phyloP scores from a whole-genome alignment of 768 basidiomycete genomes.

The Sistotremastrum niveocremeum region DNA sequence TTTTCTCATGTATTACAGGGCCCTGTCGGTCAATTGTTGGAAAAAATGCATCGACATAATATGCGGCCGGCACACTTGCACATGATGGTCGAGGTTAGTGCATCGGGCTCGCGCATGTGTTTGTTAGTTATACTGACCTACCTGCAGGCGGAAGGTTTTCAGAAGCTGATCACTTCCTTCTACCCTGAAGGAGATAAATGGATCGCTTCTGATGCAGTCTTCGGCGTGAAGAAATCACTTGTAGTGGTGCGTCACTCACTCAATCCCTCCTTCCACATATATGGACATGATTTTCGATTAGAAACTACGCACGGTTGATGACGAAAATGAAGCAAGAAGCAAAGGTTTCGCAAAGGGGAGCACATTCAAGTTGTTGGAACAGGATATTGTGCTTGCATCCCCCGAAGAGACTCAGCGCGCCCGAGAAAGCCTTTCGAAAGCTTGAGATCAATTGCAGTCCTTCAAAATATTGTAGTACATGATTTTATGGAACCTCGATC shows the following conservation, averaged over 20 bases:
- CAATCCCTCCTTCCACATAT: background rate
- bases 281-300: constrained; percentile 12
- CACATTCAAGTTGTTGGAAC: constrained; percentile 33
- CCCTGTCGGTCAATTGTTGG: constrained; percentile 53
- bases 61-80: constrained; percentile 76
- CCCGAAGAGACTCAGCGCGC: constrained; percentile 25
- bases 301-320: constrained; percentile 40
- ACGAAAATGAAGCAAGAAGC: constrained; percentile 38
- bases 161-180: constrained; percentile 57
- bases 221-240: constrained; percentile 70
- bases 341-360: constrained; percentile 37
- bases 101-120: background rate
- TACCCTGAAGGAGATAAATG: constrained; percentile 62
- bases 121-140: background rate
- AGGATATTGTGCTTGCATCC: constrained; percentile 32
- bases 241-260: constrained; percentile 43
- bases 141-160: constrained; percentile 46
- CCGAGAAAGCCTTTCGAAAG: constrained; percentile 8
- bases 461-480: no score
- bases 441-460: no score
- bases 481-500: no score
- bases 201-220: constrained; percentile 59
- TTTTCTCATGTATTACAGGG: constrained; percentile 27
- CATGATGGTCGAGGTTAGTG: constrained; percentile 37
- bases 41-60: constrained; percentile 48